A percentile compares a stretch with the other conserved stretches of the same genome.
Conservation (phyloP, 306 rosid genomes). For the Medicago arabica region DNA sequence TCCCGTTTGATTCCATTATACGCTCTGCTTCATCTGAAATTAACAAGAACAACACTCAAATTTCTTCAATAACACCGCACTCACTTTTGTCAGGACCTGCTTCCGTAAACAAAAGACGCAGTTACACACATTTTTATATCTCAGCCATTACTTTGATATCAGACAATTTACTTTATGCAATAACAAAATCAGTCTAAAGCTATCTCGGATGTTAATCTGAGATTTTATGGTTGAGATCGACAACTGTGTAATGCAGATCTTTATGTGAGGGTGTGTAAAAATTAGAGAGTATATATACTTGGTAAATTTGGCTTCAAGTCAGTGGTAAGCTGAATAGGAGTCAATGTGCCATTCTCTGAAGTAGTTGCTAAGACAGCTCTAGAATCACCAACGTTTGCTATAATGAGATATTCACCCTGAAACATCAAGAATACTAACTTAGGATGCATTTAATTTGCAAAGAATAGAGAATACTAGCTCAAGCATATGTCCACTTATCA, state of each 20-base stretch:
- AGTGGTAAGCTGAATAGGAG: not conserved
- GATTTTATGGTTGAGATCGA: too few species aligned
- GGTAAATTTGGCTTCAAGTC: not conserved
- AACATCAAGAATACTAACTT: not conserved
- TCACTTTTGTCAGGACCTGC: too few species aligned
- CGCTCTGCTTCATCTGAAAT: slow-evolving; percentile 73
- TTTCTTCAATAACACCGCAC: too few species aligned
- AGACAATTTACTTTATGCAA: not conserved
- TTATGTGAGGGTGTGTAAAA: not conserved
- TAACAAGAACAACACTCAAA: not conserved
- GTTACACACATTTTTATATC: too few species aligned
- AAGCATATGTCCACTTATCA: too few species aligned
- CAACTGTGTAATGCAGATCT: not conserved
- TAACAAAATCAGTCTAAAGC: not conserved
- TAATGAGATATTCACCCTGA: not conserved
- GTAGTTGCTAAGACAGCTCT: not conserved
- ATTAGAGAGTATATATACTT: not conserved
- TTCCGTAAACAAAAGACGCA: too few species aligned
- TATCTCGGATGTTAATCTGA: not conserved
- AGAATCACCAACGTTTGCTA: not conserved
- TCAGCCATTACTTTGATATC: too few species aligned
- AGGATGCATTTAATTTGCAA: not conserved
- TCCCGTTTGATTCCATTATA: slow-evolving; percentile 58
- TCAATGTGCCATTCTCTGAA: not conserved
- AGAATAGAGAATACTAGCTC: too few species aligned